Conservation (phyloP, 176 grass and related monocot species). For the Secale cereale region DNA sequence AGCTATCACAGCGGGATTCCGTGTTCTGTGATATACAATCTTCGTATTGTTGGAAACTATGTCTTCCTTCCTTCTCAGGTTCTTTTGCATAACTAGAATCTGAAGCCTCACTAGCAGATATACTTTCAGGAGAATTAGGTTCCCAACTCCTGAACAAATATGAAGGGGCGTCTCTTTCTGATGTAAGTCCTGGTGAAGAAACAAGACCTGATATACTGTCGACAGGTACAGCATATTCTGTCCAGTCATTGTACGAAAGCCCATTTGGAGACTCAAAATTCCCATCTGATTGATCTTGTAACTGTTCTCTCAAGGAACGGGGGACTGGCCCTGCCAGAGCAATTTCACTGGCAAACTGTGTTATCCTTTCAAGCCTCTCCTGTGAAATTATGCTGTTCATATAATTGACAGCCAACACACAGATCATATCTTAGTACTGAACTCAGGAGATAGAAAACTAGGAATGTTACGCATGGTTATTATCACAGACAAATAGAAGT, state of each 20-base stretch:
- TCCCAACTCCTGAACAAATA: constrained; percentile 65
- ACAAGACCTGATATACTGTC: constrained; percentile 70
- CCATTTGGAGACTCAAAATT: constrained; percentile 50
- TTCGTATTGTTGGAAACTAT: constrained; percentile 63
- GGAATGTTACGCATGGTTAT: neutral
- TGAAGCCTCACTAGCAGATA: constrained; percentile 73
- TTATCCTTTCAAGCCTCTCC: constrained; percentile 97
- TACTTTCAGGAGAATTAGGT: constrained; percentile 79
- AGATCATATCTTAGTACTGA: constrained; percentile 20
- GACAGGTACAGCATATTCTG: constrained; percentile 76
- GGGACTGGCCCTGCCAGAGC: constrained; percentile 59
- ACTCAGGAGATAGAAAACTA: neutral
- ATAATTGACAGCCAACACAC: constrained; percentile 4
- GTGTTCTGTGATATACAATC: constrained; percentile 65
- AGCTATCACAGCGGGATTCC: constrained; percentile 69
- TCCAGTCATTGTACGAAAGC: constrained; percentile 60
- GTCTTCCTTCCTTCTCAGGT: constrained; percentile 66
- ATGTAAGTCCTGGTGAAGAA: constrained; percentile 62
- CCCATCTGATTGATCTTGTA: constrained; percentile 32
- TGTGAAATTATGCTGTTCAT: constrained; percentile 90
- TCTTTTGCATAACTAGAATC: constrained; percentile 75
- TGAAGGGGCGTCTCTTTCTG: constrained; percentile 51
- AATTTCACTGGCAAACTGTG: constrained; percentile 80
- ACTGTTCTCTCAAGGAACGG: constrained; percentile 48
- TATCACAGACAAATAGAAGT: constrained; percentile 9